A percentile compares a stretch with the other conserved stretches of the same genome.
These are phyloP conservation scores for Cucurbita pepo DNA, from an alignment of 306 rosid species.

Conservation along the genomic window DNA sequence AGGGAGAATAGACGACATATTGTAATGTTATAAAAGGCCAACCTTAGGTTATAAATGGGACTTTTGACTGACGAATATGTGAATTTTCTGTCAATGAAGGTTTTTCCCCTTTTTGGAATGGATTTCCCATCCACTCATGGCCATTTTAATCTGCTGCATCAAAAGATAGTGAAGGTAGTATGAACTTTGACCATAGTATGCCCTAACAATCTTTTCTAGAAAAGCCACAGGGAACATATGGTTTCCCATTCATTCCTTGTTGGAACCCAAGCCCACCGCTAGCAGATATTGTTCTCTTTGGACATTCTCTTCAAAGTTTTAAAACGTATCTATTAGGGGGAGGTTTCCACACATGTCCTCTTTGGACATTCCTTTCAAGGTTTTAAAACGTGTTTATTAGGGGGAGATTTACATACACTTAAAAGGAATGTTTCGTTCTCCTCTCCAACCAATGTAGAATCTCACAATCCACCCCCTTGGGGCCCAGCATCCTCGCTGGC, in stretches of 20 bases:
- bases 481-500: no score
- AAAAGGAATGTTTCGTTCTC: no score
- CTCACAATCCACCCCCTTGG: no score
- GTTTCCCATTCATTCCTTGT: not conserved
- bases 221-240: not conserved
- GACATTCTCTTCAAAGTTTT: no score
- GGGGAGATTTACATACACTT: no score
- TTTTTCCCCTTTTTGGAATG: not conserved
- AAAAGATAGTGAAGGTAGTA: not conserved
- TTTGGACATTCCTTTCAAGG: no score
- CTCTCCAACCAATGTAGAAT: no score
- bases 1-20: no score
- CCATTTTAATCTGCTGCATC: not conserved
- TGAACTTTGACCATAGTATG: not conserved
- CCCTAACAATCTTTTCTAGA: not conserved
- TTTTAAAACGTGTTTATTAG: no score
- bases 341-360: no score
- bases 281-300: no score
- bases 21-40: not conserved
- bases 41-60: not conserved
- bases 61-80: not conserved
- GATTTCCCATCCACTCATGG: not conserved
- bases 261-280: not conserved
- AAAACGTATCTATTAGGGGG: no score
- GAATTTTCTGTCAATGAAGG: not conserved